Evolutionary conservation across 2,329 filamentous ascomycete species (phyloP).

Genomic region (Xenoacremonium recifei): DNA sequence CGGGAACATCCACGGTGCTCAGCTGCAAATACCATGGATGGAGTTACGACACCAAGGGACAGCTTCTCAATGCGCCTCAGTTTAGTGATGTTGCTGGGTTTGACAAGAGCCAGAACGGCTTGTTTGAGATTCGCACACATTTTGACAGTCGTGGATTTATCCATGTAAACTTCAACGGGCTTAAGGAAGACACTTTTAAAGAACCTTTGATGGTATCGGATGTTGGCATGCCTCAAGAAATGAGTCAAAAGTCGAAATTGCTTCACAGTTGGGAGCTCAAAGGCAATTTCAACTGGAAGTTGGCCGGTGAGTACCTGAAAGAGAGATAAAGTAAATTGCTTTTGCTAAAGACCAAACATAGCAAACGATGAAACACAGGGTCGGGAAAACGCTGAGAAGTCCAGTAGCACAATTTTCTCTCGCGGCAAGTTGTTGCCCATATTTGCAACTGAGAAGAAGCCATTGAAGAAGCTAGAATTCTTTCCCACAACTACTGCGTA

Average conservation of each 20-base stretch:
- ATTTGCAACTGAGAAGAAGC: background rate
- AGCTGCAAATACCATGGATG: slow-evolving; percentile 45
- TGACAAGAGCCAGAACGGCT: slow-evolving; percentile 34
- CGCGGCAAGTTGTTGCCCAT: background rate
- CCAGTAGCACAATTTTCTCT: background rate
- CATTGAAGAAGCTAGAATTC: background rate
- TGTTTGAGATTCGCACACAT: slow-evolving; percentile 7
- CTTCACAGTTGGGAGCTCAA: slow-evolving; percentile 3
- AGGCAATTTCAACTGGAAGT: slow-evolving; percentile 11
- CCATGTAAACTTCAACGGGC: slow-evolving; percentile 7
- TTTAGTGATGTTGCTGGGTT: slow-evolving; percentile 39
- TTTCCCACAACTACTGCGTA: slow-evolving; percentile 4
- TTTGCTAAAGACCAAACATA: background rate
- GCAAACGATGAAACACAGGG: background rate
- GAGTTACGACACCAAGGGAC: slow-evolving; percentile 42
- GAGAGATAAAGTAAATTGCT: background rate
- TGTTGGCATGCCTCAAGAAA: background rate
- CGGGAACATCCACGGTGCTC: slow-evolving; percentile 37
- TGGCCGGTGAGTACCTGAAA: slow-evolving; percentile 3
- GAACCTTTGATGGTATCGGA: background rate
- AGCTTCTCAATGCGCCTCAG: slow-evolving; percentile 41
- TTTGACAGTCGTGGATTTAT: slow-evolving; percentile 7
- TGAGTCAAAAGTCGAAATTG: slow-evolving; percentile 1
- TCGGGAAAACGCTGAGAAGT: background rate
- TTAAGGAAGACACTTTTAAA: background rate